Conservation (phyloP, 164 flowering plant species). For the Aristolochia contorta region DNA sequence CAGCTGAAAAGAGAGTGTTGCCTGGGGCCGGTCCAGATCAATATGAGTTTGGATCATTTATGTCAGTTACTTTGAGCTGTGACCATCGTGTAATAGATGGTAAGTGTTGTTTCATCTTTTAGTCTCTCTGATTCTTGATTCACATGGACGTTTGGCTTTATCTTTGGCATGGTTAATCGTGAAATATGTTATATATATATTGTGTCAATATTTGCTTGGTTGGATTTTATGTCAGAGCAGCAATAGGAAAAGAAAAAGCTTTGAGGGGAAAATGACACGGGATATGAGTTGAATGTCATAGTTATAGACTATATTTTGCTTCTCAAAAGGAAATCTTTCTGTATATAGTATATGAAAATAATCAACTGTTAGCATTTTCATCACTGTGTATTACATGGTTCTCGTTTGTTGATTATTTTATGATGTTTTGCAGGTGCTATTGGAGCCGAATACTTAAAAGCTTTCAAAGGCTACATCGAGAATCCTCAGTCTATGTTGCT, state of each 20-base stretch:
- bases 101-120: conserved; percentile 4
- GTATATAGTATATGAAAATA: not conserved
- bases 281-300: too few relatives aligned
- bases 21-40: conserved; percentile 58
- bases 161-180: too few relatives aligned
- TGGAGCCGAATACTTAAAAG: conserved; percentile 91
- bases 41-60: conserved; percentile 68
- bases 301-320: too few relatives aligned
- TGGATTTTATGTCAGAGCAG: too few relatives aligned
- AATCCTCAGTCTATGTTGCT: conserved; percentile 85
- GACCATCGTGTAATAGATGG: conserved; percentile 99
- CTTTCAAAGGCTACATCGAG: conserved; percentile 85
- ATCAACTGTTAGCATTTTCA: not conserved
- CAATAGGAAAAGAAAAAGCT: too few relatives aligned
- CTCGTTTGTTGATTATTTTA: not conserved
- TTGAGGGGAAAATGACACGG: too few relatives aligned
- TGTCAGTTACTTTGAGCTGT: conserved; percentile 90
- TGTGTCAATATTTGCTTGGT: too few relatives aligned
- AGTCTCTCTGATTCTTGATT: too few relatives aligned
- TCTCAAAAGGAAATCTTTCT: too few relatives aligned
- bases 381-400: not conserved
- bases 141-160: too few relatives aligned
- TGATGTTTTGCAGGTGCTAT: conserved; percentile 64
- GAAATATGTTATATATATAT: too few relatives aligned
- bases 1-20: conserved; percentile 55